A percentile compares a stretch with the other conserved stretches of the same genome.
phyloP scores from a whole-genome alignment of 768 basidiomycete species.

The Lactifluus piperatus region DNA sequence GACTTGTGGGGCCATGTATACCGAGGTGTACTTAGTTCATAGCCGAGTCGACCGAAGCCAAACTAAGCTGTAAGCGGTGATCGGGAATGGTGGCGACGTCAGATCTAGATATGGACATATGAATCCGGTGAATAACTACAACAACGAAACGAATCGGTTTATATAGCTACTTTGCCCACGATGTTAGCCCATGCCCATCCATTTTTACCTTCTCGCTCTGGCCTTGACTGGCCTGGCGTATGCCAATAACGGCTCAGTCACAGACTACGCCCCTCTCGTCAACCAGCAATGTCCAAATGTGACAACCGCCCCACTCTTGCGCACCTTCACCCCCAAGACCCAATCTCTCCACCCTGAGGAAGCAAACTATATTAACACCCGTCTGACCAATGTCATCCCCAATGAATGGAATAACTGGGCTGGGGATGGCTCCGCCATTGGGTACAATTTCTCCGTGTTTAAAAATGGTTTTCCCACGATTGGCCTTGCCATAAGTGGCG shows the following conservation, averaged over 20 bases:
- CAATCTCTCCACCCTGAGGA: slow-evolving; percentile 47
- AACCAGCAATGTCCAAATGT: slow-evolving; percentile 45
- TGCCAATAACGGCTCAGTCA: slow-evolving; percentile 21
- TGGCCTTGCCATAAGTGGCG: slow-evolving; percentile 62
- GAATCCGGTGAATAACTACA: no score
- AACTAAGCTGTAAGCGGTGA: no score
- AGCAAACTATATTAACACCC: slow-evolving; percentile 36
- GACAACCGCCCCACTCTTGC: slow-evolving; percentile 39
- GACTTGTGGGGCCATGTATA: no score
- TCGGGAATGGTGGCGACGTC: no score
- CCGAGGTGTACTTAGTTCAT: no score
- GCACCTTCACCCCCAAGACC: slow-evolving; percentile 40
- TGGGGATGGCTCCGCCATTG: slow-evolving; percentile 41
- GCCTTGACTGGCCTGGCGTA: not conserved
- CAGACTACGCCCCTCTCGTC: slow-evolving; percentile 44
- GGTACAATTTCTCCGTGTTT: slow-evolving; percentile 44
- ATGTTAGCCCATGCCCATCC: not conserved
- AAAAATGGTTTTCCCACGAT: slow-evolving; percentile 37
- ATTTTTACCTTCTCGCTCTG: not conserved
- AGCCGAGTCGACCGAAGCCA: no score
- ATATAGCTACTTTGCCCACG: no score
- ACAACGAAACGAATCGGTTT: no score
- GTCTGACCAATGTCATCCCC: slow-evolving; percentile 35
- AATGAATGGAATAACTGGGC: slow-evolving; percentile 53
- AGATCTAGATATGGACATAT: no score